phyloP scores from a whole-genome alignment of 345 rosid genomes.

The Gynandropsis gynandra region DNA sequence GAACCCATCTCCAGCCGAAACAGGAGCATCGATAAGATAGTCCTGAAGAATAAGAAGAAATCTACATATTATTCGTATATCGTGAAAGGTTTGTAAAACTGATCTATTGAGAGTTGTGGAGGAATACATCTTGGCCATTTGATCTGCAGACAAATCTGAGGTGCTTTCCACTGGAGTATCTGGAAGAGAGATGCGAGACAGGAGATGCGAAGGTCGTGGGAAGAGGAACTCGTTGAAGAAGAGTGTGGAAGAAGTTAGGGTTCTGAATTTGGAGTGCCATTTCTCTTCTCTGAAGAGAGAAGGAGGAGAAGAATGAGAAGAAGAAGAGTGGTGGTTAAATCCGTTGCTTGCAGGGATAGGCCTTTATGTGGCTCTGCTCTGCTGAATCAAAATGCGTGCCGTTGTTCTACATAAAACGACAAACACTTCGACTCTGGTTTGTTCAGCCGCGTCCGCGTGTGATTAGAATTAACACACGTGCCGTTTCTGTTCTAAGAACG shows the following conservation, averaged over 20 bases:
- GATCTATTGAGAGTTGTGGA: slow-evolving; percentile 1
- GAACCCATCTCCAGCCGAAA: slow-evolving; percentile 84
- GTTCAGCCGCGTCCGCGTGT: background rate
- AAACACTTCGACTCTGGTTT: background rate
- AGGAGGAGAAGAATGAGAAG: background rate
- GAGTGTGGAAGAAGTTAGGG: slow-evolving; percentile 27
- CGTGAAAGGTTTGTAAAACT: background rate
- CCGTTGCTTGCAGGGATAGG: slow-evolving; percentile 13
- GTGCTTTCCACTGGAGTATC: slow-evolving; percentile 22
- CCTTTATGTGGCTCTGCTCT: slow-evolving; percentile 5
- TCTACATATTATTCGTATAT: background rate
- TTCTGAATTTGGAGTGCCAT: slow-evolving; percentile 28
- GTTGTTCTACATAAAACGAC: background rate
- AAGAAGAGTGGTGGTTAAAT: slow-evolving; percentile 21
- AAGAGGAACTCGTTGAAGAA: slow-evolving; percentile 20
- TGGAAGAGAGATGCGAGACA: slow-evolving; percentile 9
- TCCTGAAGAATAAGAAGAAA: slow-evolving; percentile 37
- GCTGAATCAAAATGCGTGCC: background rate
- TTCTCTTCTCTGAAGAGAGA: slow-evolving; percentile 9
- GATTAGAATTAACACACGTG: too few relatives aligned
- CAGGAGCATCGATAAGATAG: slow-evolving; percentile 82
- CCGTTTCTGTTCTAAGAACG: too few relatives aligned
- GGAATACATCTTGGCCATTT: slow-evolving; percentile 37
- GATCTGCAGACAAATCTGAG: slow-evolving; percentile 39
- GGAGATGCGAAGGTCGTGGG: slow-evolving; percentile 18